Evolutionary conservation across 2,329 filamentous ascomycete species (phyloP), one percentile per base, ranked within the genome.

Genomic region (Allantophomopsis cytisporea): DNA sequence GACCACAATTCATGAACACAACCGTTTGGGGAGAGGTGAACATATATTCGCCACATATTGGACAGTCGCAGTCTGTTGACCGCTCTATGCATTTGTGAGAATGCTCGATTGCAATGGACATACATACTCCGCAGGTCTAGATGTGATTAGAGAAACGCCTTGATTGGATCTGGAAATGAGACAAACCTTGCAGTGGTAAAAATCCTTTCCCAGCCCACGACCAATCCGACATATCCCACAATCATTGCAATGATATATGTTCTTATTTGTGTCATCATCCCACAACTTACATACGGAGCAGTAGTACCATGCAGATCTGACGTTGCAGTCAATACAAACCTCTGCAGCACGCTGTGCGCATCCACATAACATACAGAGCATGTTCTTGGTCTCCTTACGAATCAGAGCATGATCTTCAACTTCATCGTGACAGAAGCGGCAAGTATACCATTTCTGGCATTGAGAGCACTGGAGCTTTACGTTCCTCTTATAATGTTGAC

Each of bases 301-400:
- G 56, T 93, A 98, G 59, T 96, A 96, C 53, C 82, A 82, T 11
- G 89, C 87, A 6, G 85, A 76, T 42, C 77, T 73, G 48, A 78
- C 76, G 14, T 79, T 81, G 56, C 91, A 98, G 41, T 75, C 69
- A 38, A 71, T 67, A 57, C 91, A 98, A 38, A 75, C 69, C 46
- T 94, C 85, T 21, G 76, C 76, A 3, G 83, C 88, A 41, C 74
- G 74, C 52, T 98, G 91, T 2, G 91, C 80, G 41, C 82, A 85
- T 6, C 79, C 76, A 58, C 91, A 98, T 20, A 87, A 68, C 91
- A 98, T 98, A 59, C 91, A 98, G 5, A 98, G 71, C 91, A 98
- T 98, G 52, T 95, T 82, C 58, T 80, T 81, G 7, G 89, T 98
- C 50, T 84, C 82, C 50, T 78, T 80, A 38, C 91, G 76, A 49